Evolutionary conservation across 208 protist species (phyloP).

Genomic region (Acanthamoeba lenticulata): DNA sequence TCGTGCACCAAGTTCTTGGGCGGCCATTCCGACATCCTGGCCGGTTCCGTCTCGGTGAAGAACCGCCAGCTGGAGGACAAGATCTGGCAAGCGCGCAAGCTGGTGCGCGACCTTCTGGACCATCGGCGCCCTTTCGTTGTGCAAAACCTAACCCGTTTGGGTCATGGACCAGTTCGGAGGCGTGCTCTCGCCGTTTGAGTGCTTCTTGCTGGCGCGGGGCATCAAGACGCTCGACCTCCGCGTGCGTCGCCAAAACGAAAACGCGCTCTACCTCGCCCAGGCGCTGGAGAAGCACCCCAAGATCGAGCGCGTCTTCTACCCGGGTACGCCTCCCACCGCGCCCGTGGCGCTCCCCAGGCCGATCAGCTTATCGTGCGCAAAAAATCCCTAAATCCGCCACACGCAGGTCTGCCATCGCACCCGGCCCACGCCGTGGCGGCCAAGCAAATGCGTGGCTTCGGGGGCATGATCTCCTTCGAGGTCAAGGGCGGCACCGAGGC

Average conservation of each 20-base stretch:
- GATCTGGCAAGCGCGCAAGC: neutral
- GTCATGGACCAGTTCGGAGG: neutral
- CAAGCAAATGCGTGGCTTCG: conserved; percentile 87
- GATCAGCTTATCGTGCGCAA: neutral
- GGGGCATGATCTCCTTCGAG: conserved; percentile 88
- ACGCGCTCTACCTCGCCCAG: conserved; percentile 89
- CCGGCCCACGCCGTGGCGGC: conserved; percentile 88
- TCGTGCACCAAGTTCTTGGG: conserved; percentile 96
- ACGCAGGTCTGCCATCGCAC: conserved; percentile 86
- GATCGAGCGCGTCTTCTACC: conserved; percentile 92
- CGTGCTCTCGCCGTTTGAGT: conserved; percentile 93
- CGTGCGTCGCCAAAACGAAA: conserved; percentile 91
- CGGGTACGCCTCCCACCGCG: conserved; percentile 74
- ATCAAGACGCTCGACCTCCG: conserved; percentile 94
- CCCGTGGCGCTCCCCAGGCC: no score
- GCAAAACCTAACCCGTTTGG: neutral
- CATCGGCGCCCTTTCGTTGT: neutral
- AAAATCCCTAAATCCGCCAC: neutral
- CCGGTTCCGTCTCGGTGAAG: conserved; percentile 88
- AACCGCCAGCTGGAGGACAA: conserved; percentile 84
- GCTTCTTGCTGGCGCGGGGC: conserved; percentile 93
- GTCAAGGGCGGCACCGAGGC: conserved; percentile 75
- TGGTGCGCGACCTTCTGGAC: neutral
- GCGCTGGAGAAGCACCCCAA: conserved; percentile 84
- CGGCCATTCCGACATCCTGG: conserved; percentile 95